phyloP scores from a whole-genome alignment of 805 yeast species.

The Hanseniaspora occidentalis region DNA sequence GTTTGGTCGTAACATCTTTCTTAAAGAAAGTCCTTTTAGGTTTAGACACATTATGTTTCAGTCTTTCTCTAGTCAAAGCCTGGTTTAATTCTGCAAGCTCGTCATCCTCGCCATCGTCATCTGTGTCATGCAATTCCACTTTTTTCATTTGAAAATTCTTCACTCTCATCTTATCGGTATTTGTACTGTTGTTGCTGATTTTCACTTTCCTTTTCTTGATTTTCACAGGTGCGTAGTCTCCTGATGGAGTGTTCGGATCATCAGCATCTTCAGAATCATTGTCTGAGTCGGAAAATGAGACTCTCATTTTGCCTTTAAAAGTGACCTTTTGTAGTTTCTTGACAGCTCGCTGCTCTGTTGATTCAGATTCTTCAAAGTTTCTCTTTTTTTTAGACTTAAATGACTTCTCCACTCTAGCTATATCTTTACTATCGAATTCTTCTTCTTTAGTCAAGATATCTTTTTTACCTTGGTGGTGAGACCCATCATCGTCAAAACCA shows the following conservation, averaged over 20 bases:
- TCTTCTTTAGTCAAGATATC: conserved; percentile 19
- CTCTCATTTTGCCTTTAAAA: conserved; percentile 13
- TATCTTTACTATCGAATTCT: conserved; percentile 16
- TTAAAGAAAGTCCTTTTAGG: too few species aligned
- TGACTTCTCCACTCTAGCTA: conserved; percentile 16
- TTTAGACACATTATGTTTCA: too few species aligned
- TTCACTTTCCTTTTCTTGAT: conserved; percentile 28
- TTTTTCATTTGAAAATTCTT: conserved; percentile 20
- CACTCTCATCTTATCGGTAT: too few species aligned
- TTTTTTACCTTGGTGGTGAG: conserved; percentile 16
- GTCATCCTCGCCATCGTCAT: conserved; percentile 17
- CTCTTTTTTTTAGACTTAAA: background rate
- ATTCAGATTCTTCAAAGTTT: background rate
- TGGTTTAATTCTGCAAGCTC: conserved; percentile 28
- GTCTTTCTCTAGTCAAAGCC: conserved; percentile 18
- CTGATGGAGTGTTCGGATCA: too few species aligned
- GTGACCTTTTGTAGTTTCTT: conserved; percentile 18
- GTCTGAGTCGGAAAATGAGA: conserved; percentile 12
- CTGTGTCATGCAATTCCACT: conserved; percentile 24
- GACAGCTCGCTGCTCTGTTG: conserved; percentile 2
- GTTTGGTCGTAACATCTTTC: too few species aligned
- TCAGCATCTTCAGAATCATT: conserved; percentile 9
- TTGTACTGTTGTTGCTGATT: conserved; percentile 10
- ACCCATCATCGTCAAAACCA: too few species aligned
- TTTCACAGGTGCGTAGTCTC: conserved; percentile 29